Conservation (phyloP, 257 asterid genomes). For the Coffea canephora region DNA sequence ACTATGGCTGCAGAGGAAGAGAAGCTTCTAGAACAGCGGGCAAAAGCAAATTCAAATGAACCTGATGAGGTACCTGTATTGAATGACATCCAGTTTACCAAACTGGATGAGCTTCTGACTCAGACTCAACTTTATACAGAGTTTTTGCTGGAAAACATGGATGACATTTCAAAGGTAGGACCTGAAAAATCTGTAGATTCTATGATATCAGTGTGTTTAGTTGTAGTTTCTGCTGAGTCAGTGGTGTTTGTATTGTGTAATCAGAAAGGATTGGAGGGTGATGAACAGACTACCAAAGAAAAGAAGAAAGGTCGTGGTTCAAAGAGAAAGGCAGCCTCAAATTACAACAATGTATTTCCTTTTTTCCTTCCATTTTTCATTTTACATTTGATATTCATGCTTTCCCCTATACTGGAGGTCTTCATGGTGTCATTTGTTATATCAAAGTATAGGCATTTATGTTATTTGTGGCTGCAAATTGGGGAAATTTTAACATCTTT, state of each 20-base stretch:
- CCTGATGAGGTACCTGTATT: slow-evolving; percentile 42
- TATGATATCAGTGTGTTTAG: not conserved
- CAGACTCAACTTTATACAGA: slow-evolving; percentile 90
- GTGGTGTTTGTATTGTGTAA: slow-evolving; percentile 11
- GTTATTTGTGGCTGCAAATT: not conserved
- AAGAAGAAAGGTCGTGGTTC: slow-evolving; percentile 67
- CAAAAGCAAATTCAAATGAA: slow-evolving; percentile 27
- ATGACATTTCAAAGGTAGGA: slow-evolving; percentile 68
- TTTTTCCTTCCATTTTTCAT: not conserved
- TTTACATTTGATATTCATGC: not conserved
- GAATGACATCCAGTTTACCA: slow-evolving; percentile 67
- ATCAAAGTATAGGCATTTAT: not conserved
- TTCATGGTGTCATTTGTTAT: not conserved
- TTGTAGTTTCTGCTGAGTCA: slow-evolving; percentile 10
- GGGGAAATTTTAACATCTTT: not conserved
- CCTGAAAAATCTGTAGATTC: not conserved
- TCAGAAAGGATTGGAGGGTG: slow-evolving; percentile 59
- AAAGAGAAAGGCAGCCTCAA: slow-evolving; percentile 66
- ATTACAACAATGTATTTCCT: slow-evolving; percentile 49
- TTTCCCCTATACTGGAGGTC: not conserved
- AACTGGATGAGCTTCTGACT: slow-evolving; percentile 89
- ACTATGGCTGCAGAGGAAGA: slow-evolving; percentile 62
- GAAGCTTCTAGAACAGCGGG: slow-evolving; percentile 46
- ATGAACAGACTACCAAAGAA: slow-evolving; percentile 32
- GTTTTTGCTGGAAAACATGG: slow-evolving; percentile 95